Percentiles rank a stretch among this genome's conserved stretches.
Conservation (phyloP, 2,329 filamentous ascomycete genomes). For the Phialocephala sp. region DNA sequence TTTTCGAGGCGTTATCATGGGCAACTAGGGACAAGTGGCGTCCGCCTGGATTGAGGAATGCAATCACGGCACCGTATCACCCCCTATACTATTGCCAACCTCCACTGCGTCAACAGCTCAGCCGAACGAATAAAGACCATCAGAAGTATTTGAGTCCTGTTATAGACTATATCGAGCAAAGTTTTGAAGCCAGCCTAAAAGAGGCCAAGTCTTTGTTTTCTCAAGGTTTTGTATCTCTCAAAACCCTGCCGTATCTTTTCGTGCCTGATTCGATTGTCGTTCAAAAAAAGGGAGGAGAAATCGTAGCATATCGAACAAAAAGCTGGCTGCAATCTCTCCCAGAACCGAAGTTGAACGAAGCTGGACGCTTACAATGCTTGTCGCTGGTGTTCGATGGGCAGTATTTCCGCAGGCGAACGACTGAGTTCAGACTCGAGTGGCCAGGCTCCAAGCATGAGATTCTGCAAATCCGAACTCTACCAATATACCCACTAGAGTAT, state of each 20-base stretch:
- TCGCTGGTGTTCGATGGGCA: neutral
- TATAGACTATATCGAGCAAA: conserved; percentile 13
- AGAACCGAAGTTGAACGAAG: neutral
- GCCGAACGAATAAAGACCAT: neutral
- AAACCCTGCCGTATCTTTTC: conserved; percentile 8
- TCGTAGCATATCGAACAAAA: neutral
- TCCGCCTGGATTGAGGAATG: neutral
- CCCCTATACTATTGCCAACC: conserved; percentile 1
- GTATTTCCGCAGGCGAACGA: neutral
- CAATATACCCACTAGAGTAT: conserved; percentile 8
- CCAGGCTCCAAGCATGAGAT: neutral
- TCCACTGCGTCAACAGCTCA: neutral
- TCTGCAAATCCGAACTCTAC: neutral
- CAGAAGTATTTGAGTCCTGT: neutral
- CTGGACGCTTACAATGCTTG: neutral
- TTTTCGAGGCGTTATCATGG: conserved; percentile 3
- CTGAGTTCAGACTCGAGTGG: neutral
- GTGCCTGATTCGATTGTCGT: conserved; percentile 2
- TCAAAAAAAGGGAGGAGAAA: neutral
- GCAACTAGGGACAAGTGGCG: neutral
- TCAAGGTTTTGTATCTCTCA: neutral
- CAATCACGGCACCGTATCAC: conserved; percentile 10
- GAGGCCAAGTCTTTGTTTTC: conserved; percentile 6
- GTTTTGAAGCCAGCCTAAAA: neutral
- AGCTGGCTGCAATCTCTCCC: neutral